Evolutionary conservation across 495 filamentous ascomycete species (phyloP).

Genomic region (Penicillium atrosanguineum): DNA sequence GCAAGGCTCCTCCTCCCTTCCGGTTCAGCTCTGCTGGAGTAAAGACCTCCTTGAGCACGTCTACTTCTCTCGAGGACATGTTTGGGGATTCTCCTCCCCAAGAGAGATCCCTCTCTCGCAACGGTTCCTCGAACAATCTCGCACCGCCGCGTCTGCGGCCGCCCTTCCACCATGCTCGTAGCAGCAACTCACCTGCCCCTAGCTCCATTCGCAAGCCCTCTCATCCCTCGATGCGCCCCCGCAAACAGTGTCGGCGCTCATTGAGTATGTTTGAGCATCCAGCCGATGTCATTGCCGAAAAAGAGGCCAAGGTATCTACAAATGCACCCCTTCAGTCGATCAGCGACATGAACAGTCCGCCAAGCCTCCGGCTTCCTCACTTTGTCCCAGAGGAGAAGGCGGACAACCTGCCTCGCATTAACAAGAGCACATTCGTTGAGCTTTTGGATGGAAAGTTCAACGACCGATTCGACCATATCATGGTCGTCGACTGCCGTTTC

Average conservation of each 20-base stretch:
- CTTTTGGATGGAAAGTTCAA: slow-evolving; percentile 86
- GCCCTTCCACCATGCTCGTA: slow-evolving; percentile 56
- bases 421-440: slow-evolving; percentile 70
- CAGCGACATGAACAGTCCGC: slow-evolving; percentile 70
- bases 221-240: slow-evolving; percentile 69
- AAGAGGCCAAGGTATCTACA: slow-evolving; percentile 53
- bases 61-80: slow-evolving; percentile 72
- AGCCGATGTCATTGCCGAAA: slow-evolving; percentile 76
- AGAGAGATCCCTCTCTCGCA: slow-evolving; percentile 47
- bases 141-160: slow-evolving; percentile 58
- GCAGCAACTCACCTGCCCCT: slow-evolving; percentile 68
- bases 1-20: slow-evolving; percentile 69
- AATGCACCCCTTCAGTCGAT: slow-evolving; percentile 63
- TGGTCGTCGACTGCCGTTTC: slow-evolving; percentile 94
- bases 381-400: slow-evolving; percentile 78
- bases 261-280: slow-evolving; percentile 97
- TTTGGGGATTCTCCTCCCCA: slow-evolving; percentile 77
- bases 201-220: slow-evolving; percentile 68
- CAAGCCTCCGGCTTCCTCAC: slow-evolving; percentile 75
- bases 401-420: slow-evolving; percentile 84
- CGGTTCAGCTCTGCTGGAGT: slow-evolving; percentile 65
- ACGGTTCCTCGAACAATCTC: slow-evolving; percentile 29
- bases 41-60: slow-evolving; percentile 51
- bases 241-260: slow-evolving; percentile 85
- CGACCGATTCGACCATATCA: slow-evolving; percentile 66